These are phyloP conservation scores for Collariella sp. DNA, from an alignment of 495 filamentous ascomycete species.

Conservation along the genomic window DNA sequence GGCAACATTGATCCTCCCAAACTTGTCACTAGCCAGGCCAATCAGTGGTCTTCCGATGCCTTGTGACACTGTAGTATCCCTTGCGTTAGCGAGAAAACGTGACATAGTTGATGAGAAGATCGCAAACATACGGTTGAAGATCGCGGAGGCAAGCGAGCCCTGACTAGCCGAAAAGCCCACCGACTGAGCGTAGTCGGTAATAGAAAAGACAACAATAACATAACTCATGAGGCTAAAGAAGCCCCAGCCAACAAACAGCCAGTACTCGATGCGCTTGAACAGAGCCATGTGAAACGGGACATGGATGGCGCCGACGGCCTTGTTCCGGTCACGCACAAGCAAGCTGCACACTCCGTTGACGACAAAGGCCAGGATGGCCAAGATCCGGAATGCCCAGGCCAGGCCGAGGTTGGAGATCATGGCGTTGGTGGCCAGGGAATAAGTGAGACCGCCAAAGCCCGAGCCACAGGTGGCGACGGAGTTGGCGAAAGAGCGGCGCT, in stretches of 20 bases:
- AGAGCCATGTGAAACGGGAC: slow-evolving; percentile 55
- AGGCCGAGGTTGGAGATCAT: slow-evolving; percentile 55
- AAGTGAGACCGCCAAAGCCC: slow-evolving; percentile 66
- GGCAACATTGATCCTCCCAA: slow-evolving; percentile 63
- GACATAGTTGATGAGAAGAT: neutral
- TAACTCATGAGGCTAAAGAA: slow-evolving; percentile 66
- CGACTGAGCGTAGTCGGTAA: slow-evolving; percentile 57
- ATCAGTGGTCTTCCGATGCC: slow-evolving; percentile 51
- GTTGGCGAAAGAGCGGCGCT: slow-evolving; percentile 61
- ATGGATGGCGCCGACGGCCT: slow-evolving; percentile 52
- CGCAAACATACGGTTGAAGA: slow-evolving; percentile 58
- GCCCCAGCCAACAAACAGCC: slow-evolving; percentile 59
- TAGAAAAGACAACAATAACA: slow-evolving; percentile 60
- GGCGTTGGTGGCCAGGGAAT: slow-evolving; percentile 46
- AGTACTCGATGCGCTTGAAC: slow-evolving; percentile 52
- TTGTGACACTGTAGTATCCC: slow-evolving; percentile 29
- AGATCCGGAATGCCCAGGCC: slow-evolving; percentile 59
- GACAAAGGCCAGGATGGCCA: slow-evolving; percentile 51
- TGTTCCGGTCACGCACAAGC: slow-evolving; percentile 60
- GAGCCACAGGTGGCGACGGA: slow-evolving; percentile 63
- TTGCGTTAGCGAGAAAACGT: neutral
- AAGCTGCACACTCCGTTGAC: slow-evolving; percentile 51
- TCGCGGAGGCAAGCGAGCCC: slow-evolving; percentile 59
- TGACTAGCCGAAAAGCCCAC: slow-evolving; percentile 58
- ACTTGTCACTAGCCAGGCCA: slow-evolving; percentile 55